Evolutionary conservation across 2,329 filamentous ascomycete species (phyloP), one percentile per base, ranked within the genome.

Genomic region (Geosmithia morbida): DNA sequence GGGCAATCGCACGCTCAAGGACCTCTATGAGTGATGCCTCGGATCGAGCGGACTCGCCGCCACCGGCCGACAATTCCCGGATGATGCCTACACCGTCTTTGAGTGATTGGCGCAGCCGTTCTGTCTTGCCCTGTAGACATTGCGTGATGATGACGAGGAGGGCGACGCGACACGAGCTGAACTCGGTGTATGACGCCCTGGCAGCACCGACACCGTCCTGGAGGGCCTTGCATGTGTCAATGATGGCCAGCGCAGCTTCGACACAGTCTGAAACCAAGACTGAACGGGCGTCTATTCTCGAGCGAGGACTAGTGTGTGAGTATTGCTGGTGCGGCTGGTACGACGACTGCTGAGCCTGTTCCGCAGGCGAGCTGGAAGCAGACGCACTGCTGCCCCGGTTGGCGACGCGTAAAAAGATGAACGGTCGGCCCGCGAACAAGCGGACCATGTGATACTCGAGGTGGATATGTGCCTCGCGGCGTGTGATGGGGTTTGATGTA

Each of bases 151-250:
- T 59, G 26, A 75, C 72, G 2, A 76, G 61, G 6, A 76, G 59
- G 8, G 73, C 72, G 10, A 71, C 72, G 41, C 73, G 71, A 46
- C 71, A 75, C 2, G 72, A 70, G 54, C 70, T 74, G 54, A 75
- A 76, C 51, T 77, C 73, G 3, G 71, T 74, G 52, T 75, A 76
- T 0, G 71, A 74, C 2, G 72, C 70, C 29, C 71, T 66, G 6
- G 73, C 72, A 46, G 76, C 69, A 16, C 72, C 73, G 14, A 69
- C 67, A n/a, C 67, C 69, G 43, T 67, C 67, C 40, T 68, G 66
- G 4, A 76, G 64, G 3, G 68, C 59, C 41, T 67, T 67, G 51
- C 72, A 74, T 4, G 73, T 64, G 42, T 72, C 67, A 17, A 76
- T 63, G 11, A 73, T 68, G 48, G 68, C 65, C 26, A 74, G 56